phyloP scores from a whole-genome alignment of 1,284 basidiomycete genomes.

The Golubevia sp. region DNA sequence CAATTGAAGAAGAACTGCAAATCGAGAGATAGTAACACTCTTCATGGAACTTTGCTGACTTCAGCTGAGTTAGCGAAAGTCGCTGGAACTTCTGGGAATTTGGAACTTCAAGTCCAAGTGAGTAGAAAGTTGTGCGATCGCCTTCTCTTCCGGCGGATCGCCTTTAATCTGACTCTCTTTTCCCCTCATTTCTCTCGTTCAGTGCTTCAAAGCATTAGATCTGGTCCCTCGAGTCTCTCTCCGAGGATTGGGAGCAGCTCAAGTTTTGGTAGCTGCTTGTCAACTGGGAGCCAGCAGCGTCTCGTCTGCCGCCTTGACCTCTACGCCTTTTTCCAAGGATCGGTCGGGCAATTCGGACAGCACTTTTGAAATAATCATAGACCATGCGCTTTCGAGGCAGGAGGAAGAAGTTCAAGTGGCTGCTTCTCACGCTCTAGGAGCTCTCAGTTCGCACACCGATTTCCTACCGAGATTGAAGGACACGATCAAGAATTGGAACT shows the following conservation, averaged over 20 bases:
- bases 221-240: slow-evolving; percentile 68
- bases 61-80: slow-evolving; percentile 73
- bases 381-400: slow-evolving; percentile 74
- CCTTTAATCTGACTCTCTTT: too few relatives aligned
- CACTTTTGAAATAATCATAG: slow-evolving; percentile 68
- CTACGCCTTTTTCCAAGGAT: slow-evolving; percentile 63
- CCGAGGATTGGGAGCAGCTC: slow-evolving; percentile 74
- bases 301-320: slow-evolving; percentile 64
- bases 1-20: slow-evolving; percentile 70
- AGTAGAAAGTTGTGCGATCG: slow-evolving; percentile 11
- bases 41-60: slow-evolving; percentile 81
- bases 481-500: slow-evolving; percentile 71
- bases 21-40: slow-evolving; percentile 72
- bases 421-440: slow-evolving; percentile 70
- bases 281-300: slow-evolving; percentile 72
- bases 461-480: slow-evolving; percentile 65
- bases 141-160: slow-evolving; percentile 63
- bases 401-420: slow-evolving; percentile 74
- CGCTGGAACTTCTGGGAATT: slow-evolving; percentile 63
- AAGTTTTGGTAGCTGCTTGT: slow-evolving; percentile 77
- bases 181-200: not conserved
- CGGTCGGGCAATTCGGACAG: not conserved
- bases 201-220: slow-evolving; percentile 67
- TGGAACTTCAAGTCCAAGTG: slow-evolving; percentile 50
- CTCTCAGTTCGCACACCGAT: slow-evolving; percentile 72